Percentiles rank a stretch among this genome's conserved stretches.
Conservation (phyloP, 306 rosid species). For the Vigna radiata region DNA sequence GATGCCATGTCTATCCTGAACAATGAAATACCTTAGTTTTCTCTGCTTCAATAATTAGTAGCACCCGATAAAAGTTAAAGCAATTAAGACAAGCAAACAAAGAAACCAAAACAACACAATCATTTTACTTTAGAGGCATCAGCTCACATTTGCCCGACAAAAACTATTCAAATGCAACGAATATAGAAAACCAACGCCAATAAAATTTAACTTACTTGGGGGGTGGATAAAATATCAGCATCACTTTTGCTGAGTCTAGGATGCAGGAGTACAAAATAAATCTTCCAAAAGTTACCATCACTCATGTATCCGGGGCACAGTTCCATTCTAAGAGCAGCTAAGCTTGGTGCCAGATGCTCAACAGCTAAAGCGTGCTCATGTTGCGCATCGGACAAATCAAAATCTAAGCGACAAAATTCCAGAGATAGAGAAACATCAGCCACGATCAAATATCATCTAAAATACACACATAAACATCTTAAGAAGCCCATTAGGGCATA, state of each 20-base stretch:
- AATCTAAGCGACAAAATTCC: constrained; percentile 49
- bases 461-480: not conserved
- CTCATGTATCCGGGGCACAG: constrained; percentile 88
- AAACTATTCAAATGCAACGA: constrained; percentile 8
- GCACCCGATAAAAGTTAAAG: constrained; percentile 10
- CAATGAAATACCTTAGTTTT: constrained; percentile 5
- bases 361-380: constrained; percentile 91
- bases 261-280: constrained; percentile 81
- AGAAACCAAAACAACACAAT: not conserved
- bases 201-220: constrained; percentile 62
- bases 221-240: constrained; percentile 73
- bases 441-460: not conserved
- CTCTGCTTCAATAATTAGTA: constrained; percentile 20
- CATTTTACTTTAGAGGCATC: not conserved
- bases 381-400: constrained; percentile 83
- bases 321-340: constrained; percentile 86
- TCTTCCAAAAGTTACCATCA: constrained; percentile 82
- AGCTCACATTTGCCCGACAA: not conserved
- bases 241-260: constrained; percentile 71
- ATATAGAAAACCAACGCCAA: not conserved
- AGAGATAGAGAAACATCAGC: not conserved
- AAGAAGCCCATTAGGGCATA: not conserved
- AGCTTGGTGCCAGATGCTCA: constrained; percentile 72
- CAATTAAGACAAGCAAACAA: not conserved
- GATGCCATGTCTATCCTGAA: not conserved